A percentile compares a stretch with the other conserved stretches of the same genome.
Conservation (phyloP, 768 basidiomycete species). For the Phanerochaete carnosa region DNA sequence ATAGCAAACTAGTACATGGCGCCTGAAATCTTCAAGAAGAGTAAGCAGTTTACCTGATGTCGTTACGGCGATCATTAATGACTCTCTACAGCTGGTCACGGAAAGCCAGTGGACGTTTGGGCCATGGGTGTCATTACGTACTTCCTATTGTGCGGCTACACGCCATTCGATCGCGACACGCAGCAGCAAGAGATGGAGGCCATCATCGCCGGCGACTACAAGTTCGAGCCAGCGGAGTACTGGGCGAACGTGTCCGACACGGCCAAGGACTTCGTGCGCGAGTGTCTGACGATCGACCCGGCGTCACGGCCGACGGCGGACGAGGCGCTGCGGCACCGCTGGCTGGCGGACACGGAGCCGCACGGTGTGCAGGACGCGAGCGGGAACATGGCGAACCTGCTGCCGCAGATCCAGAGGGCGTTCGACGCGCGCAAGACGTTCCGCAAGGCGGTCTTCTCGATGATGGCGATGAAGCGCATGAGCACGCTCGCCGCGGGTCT, state of each 20-base stretch:
- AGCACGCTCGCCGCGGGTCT: slow-evolving; percentile 47
- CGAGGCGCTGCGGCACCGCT: slow-evolving; percentile 71
- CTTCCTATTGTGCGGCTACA: slow-evolving; percentile 92
- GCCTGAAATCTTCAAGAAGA: slow-evolving; percentile 93
- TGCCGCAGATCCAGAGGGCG: slow-evolving; percentile 86
- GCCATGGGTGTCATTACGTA: slow-evolving; percentile 99
- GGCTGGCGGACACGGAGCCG: slow-evolving; percentile 69
- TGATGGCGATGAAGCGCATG: slow-evolving; percentile 85
- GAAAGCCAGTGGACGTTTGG: slow-evolving; percentile 94
- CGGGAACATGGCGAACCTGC: slow-evolving; percentile 69
- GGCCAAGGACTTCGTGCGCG: slow-evolving; percentile 78
- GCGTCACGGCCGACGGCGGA: slow-evolving; percentile 73
- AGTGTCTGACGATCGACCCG: slow-evolving; percentile 87
- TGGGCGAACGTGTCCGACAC: slow-evolving; percentile 83
- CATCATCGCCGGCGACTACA: slow-evolving; percentile 90
- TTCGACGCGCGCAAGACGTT: slow-evolving; percentile 89
- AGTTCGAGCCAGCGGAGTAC: slow-evolving; percentile 86
- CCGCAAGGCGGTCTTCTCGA: slow-evolving; percentile 84
- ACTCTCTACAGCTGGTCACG: slow-evolving; percentile 66
- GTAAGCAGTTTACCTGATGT: slow-evolving; percentile 44
- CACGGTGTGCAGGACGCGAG: slow-evolving; percentile 68
- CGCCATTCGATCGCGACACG: slow-evolving; percentile 92
- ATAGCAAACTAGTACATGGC: slow-evolving; percentile 70
- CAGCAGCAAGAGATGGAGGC: slow-evolving; percentile 92
- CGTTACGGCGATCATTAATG: background rate